Evolutionary conservation across 2,329 filamentous ascomycete genomes (phyloP), one percentile per base, ranked within the genome.

Genomic region (Dactylellina sp.): DNA sequence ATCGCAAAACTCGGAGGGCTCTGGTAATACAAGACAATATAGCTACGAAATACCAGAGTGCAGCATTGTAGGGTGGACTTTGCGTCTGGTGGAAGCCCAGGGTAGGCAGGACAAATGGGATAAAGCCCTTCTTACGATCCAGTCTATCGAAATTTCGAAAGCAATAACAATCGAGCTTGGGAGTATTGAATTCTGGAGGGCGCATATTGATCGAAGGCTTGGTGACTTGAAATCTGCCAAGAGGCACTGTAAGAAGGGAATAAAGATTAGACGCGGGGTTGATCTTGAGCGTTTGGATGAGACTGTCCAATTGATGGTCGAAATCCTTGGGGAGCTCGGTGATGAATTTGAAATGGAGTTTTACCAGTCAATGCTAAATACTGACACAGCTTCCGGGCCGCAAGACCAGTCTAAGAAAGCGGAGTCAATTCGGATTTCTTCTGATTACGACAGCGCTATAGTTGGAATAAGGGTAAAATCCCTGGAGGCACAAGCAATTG

Each of bases 331-430:
- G 1, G 49, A 35, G 14, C n/a, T 52, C 20, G 49, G 24, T 14
- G 20, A 35, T n/a, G 28, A 52, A 14, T n/a, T 32, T 11, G 49
- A 52, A 20, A 22, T 37, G 24, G 49, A 37, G 28, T 52, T 52
- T 35, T 52, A 52, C 16, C 9, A 37, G 24, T 52, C 49, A 20
- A 52, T 52, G 49, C 14, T 40, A 12, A 40, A 12, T 12, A 12
- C 25, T 18, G 28, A 37, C 12, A 32, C n/a, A n/a, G n/a, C n/a
- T n/a, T n/a, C n/a, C n/a, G n/a, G n/a, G n/a, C n/a, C n/a, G n/a
- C n/a, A n/a, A n/a, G n/a, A n/a, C n/a, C n/a, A n/a, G n/a, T n/a
- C n/a, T n/a, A n/a, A n/a, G n/a, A n/a, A n/a, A n/a, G n/a, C n/a
- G n/a, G n/a, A 11, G 24, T 3, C 22, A 14, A 28, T n/a, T 24